phyloP scores from a whole-genome alignment of 73 alveolate genomes.

The Paraurostyla sp. region DNA sequence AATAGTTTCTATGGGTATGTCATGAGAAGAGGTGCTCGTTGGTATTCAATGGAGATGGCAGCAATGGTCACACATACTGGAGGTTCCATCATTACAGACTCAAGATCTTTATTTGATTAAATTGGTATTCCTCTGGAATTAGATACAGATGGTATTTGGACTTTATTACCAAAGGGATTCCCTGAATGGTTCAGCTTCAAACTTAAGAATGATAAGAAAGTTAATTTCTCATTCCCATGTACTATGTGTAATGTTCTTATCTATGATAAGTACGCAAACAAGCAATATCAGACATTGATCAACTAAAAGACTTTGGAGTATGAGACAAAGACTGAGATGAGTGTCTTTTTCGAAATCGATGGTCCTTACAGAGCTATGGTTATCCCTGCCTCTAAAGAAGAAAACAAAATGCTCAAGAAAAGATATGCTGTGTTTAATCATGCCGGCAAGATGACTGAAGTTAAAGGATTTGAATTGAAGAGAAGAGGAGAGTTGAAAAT shows the following conservation, averaged over 20 bases:
- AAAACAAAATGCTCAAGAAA: slow-evolving; percentile 98
- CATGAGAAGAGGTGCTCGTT: slow-evolving; percentile 99
- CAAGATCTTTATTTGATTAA: slow-evolving; percentile 96
- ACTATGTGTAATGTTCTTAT: slow-evolving; percentile 96
- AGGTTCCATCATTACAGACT: slow-evolving; percentile 97
- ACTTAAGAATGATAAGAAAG: slow-evolving; percentile 90
- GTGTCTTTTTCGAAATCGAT: slow-evolving; percentile 99
- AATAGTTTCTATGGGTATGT: slow-evolving; percentile 99
- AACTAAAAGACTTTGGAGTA: slow-evolving; percentile 70
- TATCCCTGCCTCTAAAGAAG: slow-evolving; percentile 98
- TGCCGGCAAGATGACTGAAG: slow-evolving; percentile 97
- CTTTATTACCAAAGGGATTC: slow-evolving; percentile 99
- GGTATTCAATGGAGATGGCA: slow-evolving; percentile 99
- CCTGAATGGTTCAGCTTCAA: slow-evolving; percentile 98
- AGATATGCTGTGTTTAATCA: slow-evolving; percentile 98
- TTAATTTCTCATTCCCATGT: slow-evolving; percentile 96
- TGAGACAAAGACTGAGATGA: slow-evolving; percentile 94
- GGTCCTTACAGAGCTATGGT: slow-evolving; percentile 99
- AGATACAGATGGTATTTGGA: slow-evolving; percentile 99
- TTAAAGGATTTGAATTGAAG: slow-evolving; percentile 99
- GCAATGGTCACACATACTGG: slow-evolving; percentile 99
- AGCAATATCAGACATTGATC: slow-evolving; percentile 91
- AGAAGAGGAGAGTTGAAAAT: slow-evolving; percentile 99
- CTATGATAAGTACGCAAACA: slow-evolving; percentile 97
- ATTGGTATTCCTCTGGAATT: slow-evolving; percentile 99